Evolutionary conservation across 257 asterid genomes (phyloP).

Genomic region (Solanum microdontum): DNA sequence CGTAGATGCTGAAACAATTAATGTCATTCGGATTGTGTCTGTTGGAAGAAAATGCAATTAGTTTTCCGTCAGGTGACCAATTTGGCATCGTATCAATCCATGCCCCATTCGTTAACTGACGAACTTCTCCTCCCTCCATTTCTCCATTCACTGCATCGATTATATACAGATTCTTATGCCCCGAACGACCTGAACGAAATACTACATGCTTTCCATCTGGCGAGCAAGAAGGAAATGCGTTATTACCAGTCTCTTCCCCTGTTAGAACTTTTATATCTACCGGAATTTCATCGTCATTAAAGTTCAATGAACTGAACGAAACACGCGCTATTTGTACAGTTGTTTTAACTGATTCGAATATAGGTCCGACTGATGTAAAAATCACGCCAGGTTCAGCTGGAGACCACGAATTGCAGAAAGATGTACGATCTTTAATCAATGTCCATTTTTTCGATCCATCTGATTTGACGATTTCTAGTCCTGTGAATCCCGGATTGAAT

Average conservation of each 20-base stretch:
- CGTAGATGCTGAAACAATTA: conserved; percentile 42
- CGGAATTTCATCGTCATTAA: conserved; percentile 15
- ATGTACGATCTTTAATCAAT: conserved; percentile 31
- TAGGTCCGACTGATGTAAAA: conserved; percentile 60
- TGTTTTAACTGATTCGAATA: conserved; percentile 33
- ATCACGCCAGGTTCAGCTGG: conserved; percentile 49
- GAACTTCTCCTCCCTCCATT: conserved; percentile 34
- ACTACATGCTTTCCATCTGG: conserved; percentile 66
- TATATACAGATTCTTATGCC: conserved; percentile 63
- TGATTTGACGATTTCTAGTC: conserved; percentile 43
- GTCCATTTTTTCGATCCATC: conserved; percentile 69
- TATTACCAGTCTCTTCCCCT: conserved; percentile 52
- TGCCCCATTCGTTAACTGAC: conserved; percentile 52
- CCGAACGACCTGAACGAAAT: conserved; percentile 70
- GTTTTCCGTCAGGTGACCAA: conserved; percentile 86
- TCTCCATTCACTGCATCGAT: conserved; percentile 58
- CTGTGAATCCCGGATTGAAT: conserved; percentile 23
- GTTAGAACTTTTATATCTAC: conserved; percentile 53
- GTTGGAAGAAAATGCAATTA: conserved; percentile 75
- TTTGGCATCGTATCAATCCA: conserved; percentile 93
- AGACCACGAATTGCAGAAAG: conserved; percentile 61
- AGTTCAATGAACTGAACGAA: conserved; percentile 27
- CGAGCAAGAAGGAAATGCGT: conserved; percentile 76
- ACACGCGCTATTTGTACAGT: conserved; percentile 70
- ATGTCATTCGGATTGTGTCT: conserved; percentile 40